These are phyloP conservation scores for Phytophthora ramorum DNA, from an alignment of 352 stramenopile genomes.

Conservation along the genomic window DNA sequence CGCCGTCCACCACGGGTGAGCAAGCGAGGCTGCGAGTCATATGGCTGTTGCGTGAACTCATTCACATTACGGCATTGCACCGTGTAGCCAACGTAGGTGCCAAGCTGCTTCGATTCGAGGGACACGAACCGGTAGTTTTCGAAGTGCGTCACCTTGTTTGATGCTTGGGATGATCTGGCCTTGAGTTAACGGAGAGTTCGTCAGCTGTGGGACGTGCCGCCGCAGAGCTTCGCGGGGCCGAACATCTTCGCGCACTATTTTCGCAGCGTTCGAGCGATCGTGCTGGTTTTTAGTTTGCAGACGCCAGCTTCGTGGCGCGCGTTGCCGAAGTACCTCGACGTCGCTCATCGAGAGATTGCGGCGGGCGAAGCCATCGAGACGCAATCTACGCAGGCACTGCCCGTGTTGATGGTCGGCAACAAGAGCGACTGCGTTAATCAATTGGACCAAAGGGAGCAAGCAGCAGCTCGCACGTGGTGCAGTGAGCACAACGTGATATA, in stretches of 20 bases:
- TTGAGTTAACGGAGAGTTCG: neutral
- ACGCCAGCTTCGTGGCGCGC: slow-evolving; percentile 34
- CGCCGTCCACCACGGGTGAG: slow-evolving; percentile 49
- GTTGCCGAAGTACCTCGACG: slow-evolving; percentile 35
- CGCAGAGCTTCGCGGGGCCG: slow-evolving; percentile 52
- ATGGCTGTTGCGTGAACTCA: neutral
- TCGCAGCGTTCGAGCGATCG: slow-evolving; percentile 27
- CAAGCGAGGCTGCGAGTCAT: slow-evolving; percentile 1
- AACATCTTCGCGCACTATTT: slow-evolving; percentile 60
- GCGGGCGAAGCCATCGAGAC: slow-evolving; percentile 10
- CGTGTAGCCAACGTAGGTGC: slow-evolving; percentile 50
- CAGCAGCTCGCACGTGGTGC: slow-evolving; percentile 28
- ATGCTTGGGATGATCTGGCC: neutral
- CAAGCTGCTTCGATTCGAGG: slow-evolving; percentile 62
- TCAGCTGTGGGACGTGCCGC: slow-evolving; percentile 72
- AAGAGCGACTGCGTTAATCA: slow-evolving; percentile 26
- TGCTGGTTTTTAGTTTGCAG: slow-evolving; percentile 57
- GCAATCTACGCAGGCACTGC: neutral
- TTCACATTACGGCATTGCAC: no score
- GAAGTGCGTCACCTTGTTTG: slow-evolving; percentile 40
- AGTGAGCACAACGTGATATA: slow-evolving; percentile 17
- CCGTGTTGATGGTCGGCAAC: slow-evolving; percentile 39
- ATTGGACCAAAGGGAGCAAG: slow-evolving; percentile 4
- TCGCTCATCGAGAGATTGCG: slow-evolving; percentile 16
- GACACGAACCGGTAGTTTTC: slow-evolving; percentile 38